Conservation (phyloP, 495 filamentous ascomycete genomes). For the Barbatosphaeria neglecta region DNA sequence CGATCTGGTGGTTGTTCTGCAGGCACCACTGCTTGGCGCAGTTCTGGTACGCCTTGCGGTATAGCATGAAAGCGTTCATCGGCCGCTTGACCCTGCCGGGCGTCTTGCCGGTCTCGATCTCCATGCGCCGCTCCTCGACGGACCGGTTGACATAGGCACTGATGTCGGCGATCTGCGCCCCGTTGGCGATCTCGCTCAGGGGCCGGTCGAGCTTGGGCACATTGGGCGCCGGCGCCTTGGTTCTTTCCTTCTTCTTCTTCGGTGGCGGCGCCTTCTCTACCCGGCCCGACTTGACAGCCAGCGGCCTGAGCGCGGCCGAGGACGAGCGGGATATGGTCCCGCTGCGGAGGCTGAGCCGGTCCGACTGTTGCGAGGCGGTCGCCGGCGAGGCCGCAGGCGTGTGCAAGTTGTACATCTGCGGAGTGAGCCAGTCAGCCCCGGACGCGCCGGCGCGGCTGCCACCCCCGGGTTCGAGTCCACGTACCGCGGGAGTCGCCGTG, state of each 20-base stretch:
- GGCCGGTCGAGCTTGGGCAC: slow-evolving; percentile 50
- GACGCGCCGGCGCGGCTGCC: neutral
- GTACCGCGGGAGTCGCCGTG: neutral
- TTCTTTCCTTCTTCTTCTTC: slow-evolving; percentile 39
- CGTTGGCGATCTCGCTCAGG: slow-evolving; percentile 62
- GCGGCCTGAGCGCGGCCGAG: slow-evolving; percentile 3
- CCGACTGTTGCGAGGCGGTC: slow-evolving; percentile 5
- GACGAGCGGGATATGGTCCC: slow-evolving; percentile 11
- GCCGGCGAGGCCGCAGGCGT: neutral
- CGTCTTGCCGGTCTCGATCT: slow-evolving; percentile 56
- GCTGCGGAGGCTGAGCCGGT: slow-evolving; percentile 33
- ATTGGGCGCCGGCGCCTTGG: slow-evolving; percentile 38
- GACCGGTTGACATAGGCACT: slow-evolving; percentile 68
- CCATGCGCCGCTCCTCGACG: slow-evolving; percentile 48
- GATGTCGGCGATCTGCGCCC: slow-evolving; percentile 66
- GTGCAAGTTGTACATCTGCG: neutral
- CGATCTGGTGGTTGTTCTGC: slow-evolving; percentile 89
- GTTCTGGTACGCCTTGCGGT: slow-evolving; percentile 85
- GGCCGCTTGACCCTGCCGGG: slow-evolving; percentile 74
- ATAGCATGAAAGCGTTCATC: slow-evolving; percentile 99
- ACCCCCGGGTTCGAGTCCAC: no score
- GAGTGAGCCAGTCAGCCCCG: neutral
- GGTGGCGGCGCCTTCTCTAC: slow-evolving; percentile 24
- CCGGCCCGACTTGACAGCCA: slow-evolving; percentile 12
- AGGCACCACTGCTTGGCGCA: slow-evolving; percentile 70